Evolutionary conservation across 2,329 filamentous ascomycete genomes (phyloP).

Genomic region (Daldinia sp.): DNA sequence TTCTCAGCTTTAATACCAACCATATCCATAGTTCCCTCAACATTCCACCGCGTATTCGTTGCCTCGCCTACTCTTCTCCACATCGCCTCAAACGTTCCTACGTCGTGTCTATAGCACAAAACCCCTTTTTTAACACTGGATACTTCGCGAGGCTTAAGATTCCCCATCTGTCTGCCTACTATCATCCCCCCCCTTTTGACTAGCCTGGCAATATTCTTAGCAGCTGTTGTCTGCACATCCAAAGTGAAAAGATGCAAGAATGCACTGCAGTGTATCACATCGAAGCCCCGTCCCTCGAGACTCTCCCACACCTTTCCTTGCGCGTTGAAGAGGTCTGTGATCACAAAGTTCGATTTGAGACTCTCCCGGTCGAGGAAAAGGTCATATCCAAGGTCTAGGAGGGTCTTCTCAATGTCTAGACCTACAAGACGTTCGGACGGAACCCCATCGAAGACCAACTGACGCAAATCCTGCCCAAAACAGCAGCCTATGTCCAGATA

Average conservation of each 20-base stretch:
- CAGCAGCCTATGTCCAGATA: slow-evolving; percentile 46
- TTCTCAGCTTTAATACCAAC: slow-evolving; percentile 25
- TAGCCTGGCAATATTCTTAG: slow-evolving; percentile 26
- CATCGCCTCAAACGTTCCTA: slow-evolving; percentile 26
- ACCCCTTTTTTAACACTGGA: slow-evolving; percentile 19
- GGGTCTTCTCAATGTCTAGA: slow-evolving; percentile 37
- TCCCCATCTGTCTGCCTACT: slow-evolving; percentile 37
- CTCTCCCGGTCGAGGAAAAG: slow-evolving; percentile 42
- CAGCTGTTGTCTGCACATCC: slow-evolving; percentile 34
- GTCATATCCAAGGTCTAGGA: slow-evolving; percentile 41
- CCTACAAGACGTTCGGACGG: slow-evolving; percentile 35
- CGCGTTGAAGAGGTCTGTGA: slow-evolving; percentile 36
- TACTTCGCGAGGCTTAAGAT: slow-evolving; percentile 23
- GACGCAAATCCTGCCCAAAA: slow-evolving; percentile 44
- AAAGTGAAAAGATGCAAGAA: slow-evolving; percentile 42
- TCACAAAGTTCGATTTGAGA: slow-evolving; percentile 34
- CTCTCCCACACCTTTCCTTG: slow-evolving; percentile 25
- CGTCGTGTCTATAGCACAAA: slow-evolving; percentile 31
- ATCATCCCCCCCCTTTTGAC: slow-evolving; percentile 33
- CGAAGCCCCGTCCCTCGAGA: slow-evolving; percentile 31
- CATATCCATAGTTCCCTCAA: slow-evolving; percentile 35
- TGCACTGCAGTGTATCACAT: slow-evolving; percentile 40
- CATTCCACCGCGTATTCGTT: slow-evolving; percentile 34
- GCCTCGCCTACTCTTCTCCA: slow-evolving; percentile 32
- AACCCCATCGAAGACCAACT: slow-evolving; percentile 40